Base-by-base conservation (phyloP, 176 grass and related monocot species). In the Microstegium vimineum region DNA sequence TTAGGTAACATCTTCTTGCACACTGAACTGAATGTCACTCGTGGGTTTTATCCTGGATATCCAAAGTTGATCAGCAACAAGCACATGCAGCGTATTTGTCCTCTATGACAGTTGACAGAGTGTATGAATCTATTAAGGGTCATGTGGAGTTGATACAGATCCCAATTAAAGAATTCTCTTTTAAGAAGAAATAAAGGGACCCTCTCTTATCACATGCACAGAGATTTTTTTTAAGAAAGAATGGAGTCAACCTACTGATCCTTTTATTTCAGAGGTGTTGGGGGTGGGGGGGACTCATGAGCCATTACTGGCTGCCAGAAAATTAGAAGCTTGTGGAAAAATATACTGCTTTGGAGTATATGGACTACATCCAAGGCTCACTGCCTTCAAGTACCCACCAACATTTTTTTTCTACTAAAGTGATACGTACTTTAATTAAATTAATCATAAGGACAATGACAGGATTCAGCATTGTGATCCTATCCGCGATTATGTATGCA, bases 341-440 rank as follows among this genome's bases (percentile, higher is more conserved):
- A 28, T 71, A 28, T 37, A 63, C 32, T 63, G 6, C 30, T 72
- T 85, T 61, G 20, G n/a, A n/a, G n/a, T n/a, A n/a, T n/a, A n/a
- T n/a, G n/a, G 65, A 79, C 30, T 51, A 63, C 62, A 79, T 64
- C 31, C 57, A 79, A 73, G 40, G 30, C 38, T 86, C 66, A 72
- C 27, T 85, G 66, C 23, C 41, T 86, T 63, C 33, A 79, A 40
- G 57, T 65, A 51, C 40, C 13, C 66, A 61, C 6, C 25, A 72
- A 47, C 52, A 78, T 49, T 57, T 26, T 68, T 85, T 40, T 82
- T 47, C n/a, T 62, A 45, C 38, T 36, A 70, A 82, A 77, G 47
- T 70, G n/a, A 14, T 36, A n/a, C n/a, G n/a, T n/a, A 41, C 69
- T 49, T 80, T 84, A 41, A 18, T 59, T 84, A 35, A 56, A 59